phyloP scores from a whole-genome alignment of 768 basidiomycete genomes.

The Termitomyces heimii region DNA sequence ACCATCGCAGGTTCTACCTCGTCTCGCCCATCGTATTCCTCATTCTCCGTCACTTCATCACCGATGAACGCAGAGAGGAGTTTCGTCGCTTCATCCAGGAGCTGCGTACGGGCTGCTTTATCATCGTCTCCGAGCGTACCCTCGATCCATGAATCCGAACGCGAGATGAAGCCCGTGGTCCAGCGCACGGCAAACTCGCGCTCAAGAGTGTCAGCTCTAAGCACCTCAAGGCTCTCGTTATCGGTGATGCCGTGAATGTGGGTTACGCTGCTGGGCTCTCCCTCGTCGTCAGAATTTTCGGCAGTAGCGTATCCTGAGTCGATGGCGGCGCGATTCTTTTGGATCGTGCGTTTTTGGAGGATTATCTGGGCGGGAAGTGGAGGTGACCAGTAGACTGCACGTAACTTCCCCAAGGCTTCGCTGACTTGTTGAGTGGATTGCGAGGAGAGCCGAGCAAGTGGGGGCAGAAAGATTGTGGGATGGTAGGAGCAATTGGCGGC shows the following conservation, averaged over 20 bases:
- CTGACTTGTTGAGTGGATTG: conserved; percentile 30
- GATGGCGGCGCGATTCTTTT: conserved; percentile 38
- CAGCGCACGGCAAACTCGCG: conserved; percentile 65
- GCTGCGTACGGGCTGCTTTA: conserved; percentile 27
- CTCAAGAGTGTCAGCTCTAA: conserved; percentile 63
- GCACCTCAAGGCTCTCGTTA: conserved; percentile 27
- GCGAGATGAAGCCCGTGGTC: conserved; percentile 64
- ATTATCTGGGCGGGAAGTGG: conserved; percentile 21
- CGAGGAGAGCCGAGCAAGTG: conserved; percentile 37
- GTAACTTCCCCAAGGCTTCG: conserved; percentile 37
- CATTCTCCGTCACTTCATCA: conserved; percentile 18
- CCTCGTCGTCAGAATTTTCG: conserved; percentile 49
- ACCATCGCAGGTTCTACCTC: conserved; percentile 35
- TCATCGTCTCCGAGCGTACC: conserved; percentile 25
- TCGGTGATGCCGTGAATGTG: conserved; percentile 15
- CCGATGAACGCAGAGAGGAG: conserved; percentile 29
- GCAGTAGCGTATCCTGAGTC: conserved; percentile 81
- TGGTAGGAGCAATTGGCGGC: conserved; percentile 6
- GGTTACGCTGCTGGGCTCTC: conserved; percentile 12
- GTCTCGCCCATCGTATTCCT: conserved; percentile 31
- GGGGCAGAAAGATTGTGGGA: conserved; percentile 45
- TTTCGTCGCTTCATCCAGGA: conserved; percentile 51
- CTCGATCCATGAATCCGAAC: conserved; percentile 48
- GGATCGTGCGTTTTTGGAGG: conserved; percentile 20
- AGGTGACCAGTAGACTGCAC: conserved; percentile 46